Conservation (phyloP, 495 filamentous ascomycete species). For the Penicillium psychrofluorescens region DNA sequence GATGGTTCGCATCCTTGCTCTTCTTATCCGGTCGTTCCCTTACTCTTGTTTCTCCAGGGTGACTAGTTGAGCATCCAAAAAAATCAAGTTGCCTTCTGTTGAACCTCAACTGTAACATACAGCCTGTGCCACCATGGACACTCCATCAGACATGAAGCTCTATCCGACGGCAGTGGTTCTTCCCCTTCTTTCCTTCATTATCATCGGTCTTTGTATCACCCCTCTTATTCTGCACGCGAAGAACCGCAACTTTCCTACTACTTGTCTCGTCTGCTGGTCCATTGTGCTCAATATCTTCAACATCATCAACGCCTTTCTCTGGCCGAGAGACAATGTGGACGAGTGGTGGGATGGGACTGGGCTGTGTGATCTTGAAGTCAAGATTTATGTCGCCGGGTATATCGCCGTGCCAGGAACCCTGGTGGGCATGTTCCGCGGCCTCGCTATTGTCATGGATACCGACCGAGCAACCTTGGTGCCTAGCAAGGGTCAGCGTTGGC, state of each 20-base stretch:
- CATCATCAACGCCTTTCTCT: slow-evolving; percentile 73
- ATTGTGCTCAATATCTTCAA: slow-evolving; percentile 58
- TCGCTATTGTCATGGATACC: slow-evolving; percentile 65
- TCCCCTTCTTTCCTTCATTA: slow-evolving; percentile 47
- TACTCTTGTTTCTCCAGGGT: not conserved
- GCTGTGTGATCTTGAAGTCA: slow-evolving; percentile 78
- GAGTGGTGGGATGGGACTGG: slow-evolving; percentile 67
- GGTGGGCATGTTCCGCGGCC: slow-evolving; percentile 63
- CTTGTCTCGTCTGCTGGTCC: slow-evolving; percentile 58
- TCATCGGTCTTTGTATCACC: slow-evolving; percentile 46
- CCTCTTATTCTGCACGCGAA: slow-evolving; percentile 33
- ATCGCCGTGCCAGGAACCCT: slow-evolving; percentile 57
- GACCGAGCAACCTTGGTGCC: slow-evolving; percentile 47
- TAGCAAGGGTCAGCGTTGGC: slow-evolving; percentile 43
- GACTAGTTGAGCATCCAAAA: no score
- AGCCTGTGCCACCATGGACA: slow-evolving; percentile 4
- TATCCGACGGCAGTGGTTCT: slow-evolving; percentile 29
- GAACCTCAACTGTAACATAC: not conserved
- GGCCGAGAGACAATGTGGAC: slow-evolving; percentile 62
- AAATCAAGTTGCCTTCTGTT: not conserved
- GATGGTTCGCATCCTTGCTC: not conserved
- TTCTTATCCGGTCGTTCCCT: not conserved
- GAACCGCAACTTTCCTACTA: slow-evolving; percentile 39
- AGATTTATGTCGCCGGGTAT: slow-evolving; percentile 55
- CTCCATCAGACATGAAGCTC: not conserved